A percentile compares a stretch with the other conserved stretches of the same genome.
phyloP scores from a whole-genome alignment of 2,329 filamentous ascomycete species.

The Monilinia vaccinii-corymbosi region DNA sequence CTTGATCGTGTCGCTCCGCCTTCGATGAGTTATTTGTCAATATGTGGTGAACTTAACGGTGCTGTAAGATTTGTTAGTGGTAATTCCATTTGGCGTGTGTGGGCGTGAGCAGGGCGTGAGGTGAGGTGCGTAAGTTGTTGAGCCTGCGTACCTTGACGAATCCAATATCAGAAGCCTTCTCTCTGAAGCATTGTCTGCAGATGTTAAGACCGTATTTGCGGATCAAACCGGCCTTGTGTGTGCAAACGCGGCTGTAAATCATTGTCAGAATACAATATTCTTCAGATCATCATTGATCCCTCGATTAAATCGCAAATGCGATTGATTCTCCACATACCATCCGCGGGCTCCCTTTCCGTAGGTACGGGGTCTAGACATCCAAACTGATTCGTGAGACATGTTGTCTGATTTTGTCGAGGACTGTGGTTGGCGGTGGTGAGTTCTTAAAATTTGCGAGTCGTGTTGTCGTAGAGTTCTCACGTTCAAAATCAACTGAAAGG shows the following conservation, averaged over 20 bases:
- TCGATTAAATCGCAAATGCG: background rate
- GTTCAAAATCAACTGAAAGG: background rate
- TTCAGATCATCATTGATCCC: background rate
- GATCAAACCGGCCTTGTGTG: slow-evolving; percentile 97
- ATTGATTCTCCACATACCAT: slow-evolving; percentile 58
- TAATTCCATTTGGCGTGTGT: background rate
- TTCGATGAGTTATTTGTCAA: slow-evolving; percentile 1
- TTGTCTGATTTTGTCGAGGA: slow-evolving; percentile 31
- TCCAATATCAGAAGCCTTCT: slow-evolving; percentile 64
- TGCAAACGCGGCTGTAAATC: slow-evolving; percentile 62
- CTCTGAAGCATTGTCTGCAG: slow-evolving; percentile 72
- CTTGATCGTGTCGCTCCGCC: slow-evolving; percentile 1
- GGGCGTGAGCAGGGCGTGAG: background rate
- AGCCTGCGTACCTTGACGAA: slow-evolving; percentile 60
- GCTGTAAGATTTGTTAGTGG: slow-evolving; percentile 14
- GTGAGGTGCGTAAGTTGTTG: background rate
- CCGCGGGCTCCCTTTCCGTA: slow-evolving; percentile 94
- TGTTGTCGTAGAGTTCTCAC: slow-evolving; percentile 4
- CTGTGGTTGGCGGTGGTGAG: slow-evolving; percentile 10
- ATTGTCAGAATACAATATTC: slow-evolving; percentile 12
- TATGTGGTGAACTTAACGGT: slow-evolving; percentile 21
- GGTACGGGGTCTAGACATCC: slow-evolving; percentile 95
- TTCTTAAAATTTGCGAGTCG: slow-evolving; percentile 5
- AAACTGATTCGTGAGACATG: slow-evolving; percentile 93
- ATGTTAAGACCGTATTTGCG: slow-evolving; percentile 98